Conservation (phyloP, 768 basidiomycete species). For the Tulasnella sp. region DNA sequence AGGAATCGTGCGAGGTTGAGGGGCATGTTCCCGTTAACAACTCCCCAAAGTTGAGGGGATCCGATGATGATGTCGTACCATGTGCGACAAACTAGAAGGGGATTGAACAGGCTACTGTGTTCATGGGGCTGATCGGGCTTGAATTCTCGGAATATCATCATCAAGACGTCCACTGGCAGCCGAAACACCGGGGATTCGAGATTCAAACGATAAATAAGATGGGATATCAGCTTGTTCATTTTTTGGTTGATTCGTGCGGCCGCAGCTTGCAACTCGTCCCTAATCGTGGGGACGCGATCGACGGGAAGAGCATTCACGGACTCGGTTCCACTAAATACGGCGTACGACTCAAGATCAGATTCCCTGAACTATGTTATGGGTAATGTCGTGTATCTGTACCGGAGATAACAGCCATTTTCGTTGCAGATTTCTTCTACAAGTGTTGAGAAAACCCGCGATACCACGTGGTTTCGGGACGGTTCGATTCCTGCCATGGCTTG, state of each 20-base stretch:
- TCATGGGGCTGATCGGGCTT: not conserved
- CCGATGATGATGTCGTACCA: not conserved
- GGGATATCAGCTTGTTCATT: not conserved
- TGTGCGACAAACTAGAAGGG: not conserved
- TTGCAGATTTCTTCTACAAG: no score
- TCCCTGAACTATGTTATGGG: no score
- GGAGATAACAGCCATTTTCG: no score
- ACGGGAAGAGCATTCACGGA: not conserved
- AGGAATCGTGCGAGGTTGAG: not conserved
- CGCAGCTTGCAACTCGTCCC: not conserved
- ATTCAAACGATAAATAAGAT: no score
- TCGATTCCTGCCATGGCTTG: no score
- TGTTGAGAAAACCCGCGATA: no score
- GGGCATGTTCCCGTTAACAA: not conserved
- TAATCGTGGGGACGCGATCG: not conserved
- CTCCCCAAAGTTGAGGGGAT: not conserved
- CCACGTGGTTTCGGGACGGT: no score
- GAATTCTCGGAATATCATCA: not conserved
- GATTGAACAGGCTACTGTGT: not conserved
- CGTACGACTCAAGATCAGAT: not conserved
- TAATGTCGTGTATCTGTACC: no score
- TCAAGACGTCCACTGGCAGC: not conserved
- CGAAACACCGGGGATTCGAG: no score
- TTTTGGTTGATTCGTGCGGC: not conserved
- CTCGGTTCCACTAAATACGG: not conserved